Percentiles rank a stretch among this genome's conserved stretches.
phyloP scores from a whole-genome alignment of 1,139 yeast species.

The Magnusiomyces magnusii region DNA sequence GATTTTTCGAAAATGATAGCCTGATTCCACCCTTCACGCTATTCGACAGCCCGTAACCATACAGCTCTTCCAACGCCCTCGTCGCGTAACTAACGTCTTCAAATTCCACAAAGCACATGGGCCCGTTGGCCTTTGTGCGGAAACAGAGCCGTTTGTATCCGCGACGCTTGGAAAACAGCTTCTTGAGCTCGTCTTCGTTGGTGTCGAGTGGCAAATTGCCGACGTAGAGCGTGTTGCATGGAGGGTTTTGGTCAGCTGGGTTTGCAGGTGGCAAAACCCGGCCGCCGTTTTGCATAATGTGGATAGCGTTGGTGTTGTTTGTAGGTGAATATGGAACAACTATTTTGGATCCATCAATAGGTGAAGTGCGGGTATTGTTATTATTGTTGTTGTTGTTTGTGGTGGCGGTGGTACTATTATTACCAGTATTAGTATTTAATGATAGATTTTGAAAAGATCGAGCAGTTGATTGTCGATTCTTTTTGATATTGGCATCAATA shows the following conservation, averaged over 20 bases:
- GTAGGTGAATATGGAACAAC: constrained; percentile 32
- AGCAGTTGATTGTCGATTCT: constrained; percentile 12
- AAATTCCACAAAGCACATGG: constrained; percentile 98
- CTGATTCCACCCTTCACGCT: constrained; percentile 84
- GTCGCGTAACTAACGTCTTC: constrained; percentile 95
- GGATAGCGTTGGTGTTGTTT: constrained; percentile 28
- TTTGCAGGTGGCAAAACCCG: constrained; percentile 88
- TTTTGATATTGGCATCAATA: background rate
- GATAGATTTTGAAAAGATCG: constrained; percentile 10
- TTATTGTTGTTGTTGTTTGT: constrained; percentile 9
- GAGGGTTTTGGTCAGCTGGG: constrained; percentile 99
- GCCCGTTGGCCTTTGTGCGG: constrained; percentile 63
- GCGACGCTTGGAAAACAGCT: constrained; percentile 77
- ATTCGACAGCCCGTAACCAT: constrained; percentile 73
- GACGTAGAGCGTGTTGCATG: constrained; percentile 93
- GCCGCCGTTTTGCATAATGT: constrained; percentile 34
- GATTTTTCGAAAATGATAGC: constrained; percentile 88
- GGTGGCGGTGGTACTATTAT: constrained; percentile 10
- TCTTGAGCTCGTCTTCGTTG: constrained; percentile 84
- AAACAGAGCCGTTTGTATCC: constrained; percentile 91
- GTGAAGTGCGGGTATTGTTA: constrained; percentile 11
- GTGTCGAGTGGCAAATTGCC: constrained; percentile 98
- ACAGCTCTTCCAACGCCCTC: constrained; percentile 83
- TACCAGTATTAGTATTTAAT: constrained; percentile 11
- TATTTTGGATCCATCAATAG: constrained; percentile 21